Base-by-base conservation (phyloP, 1,284 basidiomycete species). In the Phenoliferia sp. region DNA sequence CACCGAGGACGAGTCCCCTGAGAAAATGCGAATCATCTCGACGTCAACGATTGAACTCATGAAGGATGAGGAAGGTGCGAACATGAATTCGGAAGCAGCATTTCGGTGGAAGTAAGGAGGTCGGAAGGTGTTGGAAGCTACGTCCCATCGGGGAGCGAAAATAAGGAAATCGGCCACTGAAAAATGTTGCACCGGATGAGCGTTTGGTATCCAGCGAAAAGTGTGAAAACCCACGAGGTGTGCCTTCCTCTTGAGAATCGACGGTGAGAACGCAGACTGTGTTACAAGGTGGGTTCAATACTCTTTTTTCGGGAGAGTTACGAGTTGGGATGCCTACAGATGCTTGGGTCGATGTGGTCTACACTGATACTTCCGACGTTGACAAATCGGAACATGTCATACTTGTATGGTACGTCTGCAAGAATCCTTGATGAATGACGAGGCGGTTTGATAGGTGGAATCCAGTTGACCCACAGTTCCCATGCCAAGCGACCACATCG, bases 61-160 rank as follows among this genome's bases (percentile, higher is more conserved):
- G 39, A 44, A 44, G 39, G 39, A 44, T 12, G 22, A 22, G 39
- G 39, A 22, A 12, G 22, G 39, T 12, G 56, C 29, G 29, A 12
- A 61, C 34, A 52, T 63, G 44, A 72, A 84, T 76, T 88, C 86
- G 34, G 62, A 63, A 17, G 73, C 79, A 15, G 83, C 81, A 75
- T 88, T 88, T 34, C 86, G 81, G 78, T 88, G 86, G 76, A 85
- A 87, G 75, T 86, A 88, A 75, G 81, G 81, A 6, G 81, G 81
- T 2, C 82, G 77, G 76, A 81, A 83, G 2, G 82, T 86, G 56
- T 82, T 75, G 28, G 73, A 78, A 0, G 85, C 83, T 63, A 87
- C 84, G 74, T 87, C 85, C 86, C 86, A 88, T 60, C 86, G 80
- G 19, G 83, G 83, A 66, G 83, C 83, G 78, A 87, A 86, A 72